A percentile compares a stretch with the other conserved stretches of the same genome.
These are phyloP conservation scores for Psidium friedrichsthalianum DNA, from an alignment of 345 rosid genomes.

Conservation along the genomic window DNA sequence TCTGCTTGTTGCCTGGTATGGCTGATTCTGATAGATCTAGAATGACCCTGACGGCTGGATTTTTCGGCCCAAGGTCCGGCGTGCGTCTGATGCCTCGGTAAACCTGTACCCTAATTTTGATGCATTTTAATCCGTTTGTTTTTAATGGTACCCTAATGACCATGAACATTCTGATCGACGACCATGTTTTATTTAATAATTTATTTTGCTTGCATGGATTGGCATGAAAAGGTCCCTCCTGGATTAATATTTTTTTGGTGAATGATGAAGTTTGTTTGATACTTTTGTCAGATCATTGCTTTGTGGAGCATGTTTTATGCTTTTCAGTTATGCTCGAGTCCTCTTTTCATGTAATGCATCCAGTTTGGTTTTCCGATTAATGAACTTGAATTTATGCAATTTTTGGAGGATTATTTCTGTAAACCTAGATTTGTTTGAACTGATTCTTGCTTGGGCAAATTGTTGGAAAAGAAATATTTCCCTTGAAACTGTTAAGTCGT, in stretches of 20 bases:
- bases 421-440: neutral
- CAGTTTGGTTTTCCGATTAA: neutral
- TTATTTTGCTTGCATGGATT: neutral
- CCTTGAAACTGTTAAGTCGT: neutral
- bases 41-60: neutral
- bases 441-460: neutral
- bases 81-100: neutral
- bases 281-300: neutral
- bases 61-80: neutral
- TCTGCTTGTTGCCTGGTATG: neutral
- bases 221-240: neutral
- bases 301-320: neutral
- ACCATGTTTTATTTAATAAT: neutral
- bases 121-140: neutral
- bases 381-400: neutral
- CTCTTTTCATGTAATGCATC: neutral
- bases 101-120: neutral
- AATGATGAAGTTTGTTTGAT: neutral
- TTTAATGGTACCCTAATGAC: neutral
- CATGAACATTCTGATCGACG: neutral
- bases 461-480: neutral
- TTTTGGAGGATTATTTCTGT: neutral
- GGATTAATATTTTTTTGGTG: neutral
- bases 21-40: neutral
- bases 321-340: neutral